phyloP scores from a whole-genome alignment of 495 filamentous ascomycete species.

The Xylaria venustula region DNA sequence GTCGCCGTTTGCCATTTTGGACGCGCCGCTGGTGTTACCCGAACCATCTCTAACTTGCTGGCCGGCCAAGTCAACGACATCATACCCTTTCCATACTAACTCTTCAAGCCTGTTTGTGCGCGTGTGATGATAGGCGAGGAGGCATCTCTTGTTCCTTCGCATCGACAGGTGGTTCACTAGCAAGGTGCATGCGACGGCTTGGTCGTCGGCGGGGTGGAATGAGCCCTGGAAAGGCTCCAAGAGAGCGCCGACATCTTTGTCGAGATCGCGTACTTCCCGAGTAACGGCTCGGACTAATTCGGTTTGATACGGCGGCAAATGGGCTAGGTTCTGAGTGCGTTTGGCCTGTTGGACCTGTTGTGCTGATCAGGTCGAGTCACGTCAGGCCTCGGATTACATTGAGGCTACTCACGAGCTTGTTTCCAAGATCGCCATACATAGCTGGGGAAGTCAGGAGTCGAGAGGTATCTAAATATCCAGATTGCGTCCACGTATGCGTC shows the following conservation, averaged over 20 bases:
- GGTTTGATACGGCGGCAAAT: slow-evolving; percentile 90
- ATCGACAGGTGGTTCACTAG: slow-evolving; percentile 93
- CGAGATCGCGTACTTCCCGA: slow-evolving; percentile 90
- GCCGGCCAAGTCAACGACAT: slow-evolving; percentile 58
- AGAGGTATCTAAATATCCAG: not conserved
- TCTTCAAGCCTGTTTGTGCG: slow-evolving; percentile 90
- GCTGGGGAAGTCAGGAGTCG: not conserved
- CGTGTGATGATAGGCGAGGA: slow-evolving; percentile 90
- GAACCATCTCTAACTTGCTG: slow-evolving; percentile 33
- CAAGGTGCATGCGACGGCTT: slow-evolving; percentile 79
- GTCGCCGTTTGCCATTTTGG: slow-evolving; percentile 37
- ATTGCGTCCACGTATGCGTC: not conserved
- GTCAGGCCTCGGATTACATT: not conserved
- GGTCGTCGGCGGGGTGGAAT: slow-evolving; percentile 83
- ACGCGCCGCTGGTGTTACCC: slow-evolving; percentile 25
- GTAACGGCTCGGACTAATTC: slow-evolving; percentile 86
- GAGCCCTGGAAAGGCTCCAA: slow-evolving; percentile 78
- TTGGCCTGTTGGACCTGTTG: slow-evolving; percentile 94
- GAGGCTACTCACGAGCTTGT: slow-evolving; percentile 57
- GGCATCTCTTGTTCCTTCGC: slow-evolving; percentile 93
- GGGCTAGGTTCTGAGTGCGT: slow-evolving; percentile 81
- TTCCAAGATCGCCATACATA: slow-evolving; percentile 92
- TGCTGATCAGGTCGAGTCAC: slow-evolving; percentile 19
- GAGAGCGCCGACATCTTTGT: slow-evolving; percentile 80
- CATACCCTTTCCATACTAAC: slow-evolving; percentile 86